phyloP scores from a whole-genome alignment of 192 early-diverging fungal genomes.

The Thoreauomyces humboldtii region DNA sequence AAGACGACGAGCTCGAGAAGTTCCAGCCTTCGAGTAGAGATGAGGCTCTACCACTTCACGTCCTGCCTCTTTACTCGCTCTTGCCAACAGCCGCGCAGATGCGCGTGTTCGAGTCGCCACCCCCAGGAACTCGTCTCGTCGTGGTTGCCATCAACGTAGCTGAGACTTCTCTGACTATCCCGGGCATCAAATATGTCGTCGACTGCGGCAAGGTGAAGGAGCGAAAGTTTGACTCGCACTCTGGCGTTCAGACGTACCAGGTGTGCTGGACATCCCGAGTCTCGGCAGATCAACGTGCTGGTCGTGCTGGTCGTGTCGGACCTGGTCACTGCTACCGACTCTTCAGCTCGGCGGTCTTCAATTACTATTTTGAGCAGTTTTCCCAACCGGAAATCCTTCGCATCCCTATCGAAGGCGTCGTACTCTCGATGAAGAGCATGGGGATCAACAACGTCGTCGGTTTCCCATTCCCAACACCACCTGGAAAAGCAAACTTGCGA shows the following conservation, averaged over 20 bases:
- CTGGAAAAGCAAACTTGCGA: constrained; percentile 65
- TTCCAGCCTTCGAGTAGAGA: background rate
- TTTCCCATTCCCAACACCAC: constrained; percentile 98
- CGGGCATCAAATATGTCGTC: constrained; percentile 91
- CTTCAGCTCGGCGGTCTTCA: constrained; percentile 90
- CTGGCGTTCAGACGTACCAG: constrained; percentile 86
- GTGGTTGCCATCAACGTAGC: constrained; percentile 98
- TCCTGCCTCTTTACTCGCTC: constrained; percentile 96
- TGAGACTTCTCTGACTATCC: constrained; percentile 98
- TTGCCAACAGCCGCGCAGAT: constrained; percentile 89
- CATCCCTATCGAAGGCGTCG: constrained; percentile 94
- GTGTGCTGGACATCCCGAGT: constrained; percentile 93
- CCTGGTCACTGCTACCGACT: constrained; percentile 97
- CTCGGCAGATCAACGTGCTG: constrained; percentile 90
- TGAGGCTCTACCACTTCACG: constrained; percentile 65
- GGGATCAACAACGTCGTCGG: constrained; percentile 89
- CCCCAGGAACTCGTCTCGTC: constrained; percentile 83
- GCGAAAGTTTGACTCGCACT: constrained; percentile 77
- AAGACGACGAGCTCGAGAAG: constrained; percentile 39
- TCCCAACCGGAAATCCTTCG: constrained; percentile 88
- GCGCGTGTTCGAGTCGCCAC: constrained; percentile 85
- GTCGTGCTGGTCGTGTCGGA: constrained; percentile 93
- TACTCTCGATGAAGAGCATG: constrained; percentile 98
- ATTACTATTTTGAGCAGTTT: constrained; percentile 82
- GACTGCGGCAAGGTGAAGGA: constrained; percentile 93